Evolutionary conservation across 768 basidiomycete species (phyloP).

Genomic region (Paxillus ammoniavirescens): DNA sequence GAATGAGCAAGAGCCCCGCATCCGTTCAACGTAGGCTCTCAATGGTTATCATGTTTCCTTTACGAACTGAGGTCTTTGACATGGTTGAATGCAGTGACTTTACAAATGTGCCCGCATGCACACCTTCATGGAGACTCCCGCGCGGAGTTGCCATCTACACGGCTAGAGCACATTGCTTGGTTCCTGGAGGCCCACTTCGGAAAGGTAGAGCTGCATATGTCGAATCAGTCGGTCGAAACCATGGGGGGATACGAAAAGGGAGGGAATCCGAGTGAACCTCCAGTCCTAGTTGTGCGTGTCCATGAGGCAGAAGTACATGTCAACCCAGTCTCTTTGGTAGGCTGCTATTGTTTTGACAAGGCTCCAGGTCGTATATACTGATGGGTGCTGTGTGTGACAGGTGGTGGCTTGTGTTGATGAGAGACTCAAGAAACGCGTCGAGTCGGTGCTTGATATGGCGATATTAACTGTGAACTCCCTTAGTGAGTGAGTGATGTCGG

Average conservation of each 20-base stretch:
- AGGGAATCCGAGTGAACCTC: conserved; percentile 46
- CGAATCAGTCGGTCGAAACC: conserved; percentile 45
- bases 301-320: conserved; percentile 82
- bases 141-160: conserved; percentile 32
- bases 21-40: conserved; percentile 80
- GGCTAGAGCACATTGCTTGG: conserved; percentile 61
- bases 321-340: conserved; percentile 71
- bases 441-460: conserved; percentile 85
- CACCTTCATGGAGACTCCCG: conserved; percentile 64
- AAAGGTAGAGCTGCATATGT: conserved; percentile 77
- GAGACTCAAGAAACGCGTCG: conserved; percentile 70
- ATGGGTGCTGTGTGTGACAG: conserved; percentile 31
- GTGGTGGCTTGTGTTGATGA: conserved; percentile 66
- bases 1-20: conserved; percentile 90
- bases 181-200: conserved; percentile 96
- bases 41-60: background rate
- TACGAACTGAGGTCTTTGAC: background rate
- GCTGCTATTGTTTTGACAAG: conserved; percentile 14
- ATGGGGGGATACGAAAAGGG: conserved; percentile 35
- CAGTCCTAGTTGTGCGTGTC: conserved; percentile 69
- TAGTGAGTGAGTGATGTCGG: conserved; percentile 35
- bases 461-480: conserved; percentile 72
- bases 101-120: conserved; percentile 49
- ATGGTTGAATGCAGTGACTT: conserved; percentile 44
- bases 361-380: background rate